Evolutionary conservation across 2,329 filamentous ascomycete species (phyloP).

Genomic region (Hypoxylon sp.): DNA sequence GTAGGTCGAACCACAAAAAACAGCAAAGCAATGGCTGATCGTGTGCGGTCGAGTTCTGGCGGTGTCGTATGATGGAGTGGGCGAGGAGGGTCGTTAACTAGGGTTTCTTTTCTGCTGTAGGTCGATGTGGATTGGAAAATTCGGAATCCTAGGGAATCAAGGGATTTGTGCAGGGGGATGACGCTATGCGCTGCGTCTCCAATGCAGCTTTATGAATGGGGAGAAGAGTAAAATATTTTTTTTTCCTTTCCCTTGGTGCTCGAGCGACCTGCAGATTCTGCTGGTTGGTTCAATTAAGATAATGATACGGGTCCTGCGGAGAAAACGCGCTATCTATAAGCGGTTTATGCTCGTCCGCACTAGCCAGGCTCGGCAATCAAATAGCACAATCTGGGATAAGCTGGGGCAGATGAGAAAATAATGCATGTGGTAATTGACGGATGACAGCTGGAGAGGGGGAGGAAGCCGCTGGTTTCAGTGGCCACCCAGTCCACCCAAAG

Average conservation of each 20-base stretch:
- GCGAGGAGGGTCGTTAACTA: constrained; percentile 29
- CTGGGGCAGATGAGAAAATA: constrained; percentile 23
- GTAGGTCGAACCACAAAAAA: constrained; percentile 44
- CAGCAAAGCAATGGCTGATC: constrained; percentile 42
- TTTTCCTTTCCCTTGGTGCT: constrained; percentile 27
- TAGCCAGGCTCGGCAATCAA: constrained; percentile 31
- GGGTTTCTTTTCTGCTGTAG: constrained; percentile 11
- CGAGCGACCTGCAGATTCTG: neutral
- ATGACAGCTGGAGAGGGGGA: constrained; percentile 31
- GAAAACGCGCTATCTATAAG: constrained; percentile 42
- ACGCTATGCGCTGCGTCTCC: constrained; percentile 37
- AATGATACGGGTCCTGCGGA: constrained; percentile 38
- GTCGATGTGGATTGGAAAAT: constrained; percentile 17
- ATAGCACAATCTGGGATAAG: no score
- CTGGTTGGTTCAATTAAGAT: constrained; percentile 39
- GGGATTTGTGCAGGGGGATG: constrained; percentile 41
- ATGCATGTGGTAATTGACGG: constrained; percentile 19
- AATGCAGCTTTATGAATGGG: constrained; percentile 34
- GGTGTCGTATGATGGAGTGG: constrained; percentile 40
- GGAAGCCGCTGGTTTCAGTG: constrained; percentile 1
- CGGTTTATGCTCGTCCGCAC: constrained; percentile 47
- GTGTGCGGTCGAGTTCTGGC: constrained; percentile 31
- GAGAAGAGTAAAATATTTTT: constrained; percentile 25
- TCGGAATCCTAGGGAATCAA: constrained; percentile 26
- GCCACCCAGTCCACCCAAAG: no score